Evolutionary conservation across 768 basidiomycete genomes (phyloP).

Genomic region (Agaricus subrufescens): DNA sequence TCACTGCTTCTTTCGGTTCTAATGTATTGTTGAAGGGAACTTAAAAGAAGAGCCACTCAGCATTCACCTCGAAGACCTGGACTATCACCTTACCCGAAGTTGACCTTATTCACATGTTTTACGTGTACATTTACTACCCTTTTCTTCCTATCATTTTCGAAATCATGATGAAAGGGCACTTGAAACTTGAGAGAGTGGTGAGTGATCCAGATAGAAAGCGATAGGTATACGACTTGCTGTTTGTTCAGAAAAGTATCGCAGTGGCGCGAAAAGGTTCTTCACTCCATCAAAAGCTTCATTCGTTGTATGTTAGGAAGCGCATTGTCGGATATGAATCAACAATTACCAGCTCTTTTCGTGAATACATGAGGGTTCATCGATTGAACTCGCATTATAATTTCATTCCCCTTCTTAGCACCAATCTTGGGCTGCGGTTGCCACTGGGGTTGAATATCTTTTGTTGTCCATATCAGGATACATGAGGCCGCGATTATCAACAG

Average conservation of each 20-base stretch:
- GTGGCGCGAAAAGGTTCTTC: conserved; percentile 26
- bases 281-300: conserved; percentile 28
- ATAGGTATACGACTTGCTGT: background rate
- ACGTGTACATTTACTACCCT: conserved; percentile 14
- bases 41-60: background rate
- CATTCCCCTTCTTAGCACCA: conserved; percentile 22
- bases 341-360: conserved; percentile 21
- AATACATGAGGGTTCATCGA: conserved; percentile 19
- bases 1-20: background rate
- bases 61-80: background rate
- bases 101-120: conserved; percentile 20
- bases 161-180: background rate
- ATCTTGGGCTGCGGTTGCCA: conserved; percentile 21
- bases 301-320: background rate
- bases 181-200: background rate
- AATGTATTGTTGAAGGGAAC: conserved; percentile 3
- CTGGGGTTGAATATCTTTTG: conserved; percentile 17
- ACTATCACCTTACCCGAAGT: conserved; percentile 15
- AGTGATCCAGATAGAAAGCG: background rate
- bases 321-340: background rate
- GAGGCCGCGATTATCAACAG: background rate
- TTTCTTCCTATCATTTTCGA: background rate
- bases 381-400: conserved; percentile 27
- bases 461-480: background rate
- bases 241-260: conserved; percentile 13